Evolutionary conservation across 345 rosid species (phyloP).

Genomic region (Eucalyptus pauciflora): DNA sequence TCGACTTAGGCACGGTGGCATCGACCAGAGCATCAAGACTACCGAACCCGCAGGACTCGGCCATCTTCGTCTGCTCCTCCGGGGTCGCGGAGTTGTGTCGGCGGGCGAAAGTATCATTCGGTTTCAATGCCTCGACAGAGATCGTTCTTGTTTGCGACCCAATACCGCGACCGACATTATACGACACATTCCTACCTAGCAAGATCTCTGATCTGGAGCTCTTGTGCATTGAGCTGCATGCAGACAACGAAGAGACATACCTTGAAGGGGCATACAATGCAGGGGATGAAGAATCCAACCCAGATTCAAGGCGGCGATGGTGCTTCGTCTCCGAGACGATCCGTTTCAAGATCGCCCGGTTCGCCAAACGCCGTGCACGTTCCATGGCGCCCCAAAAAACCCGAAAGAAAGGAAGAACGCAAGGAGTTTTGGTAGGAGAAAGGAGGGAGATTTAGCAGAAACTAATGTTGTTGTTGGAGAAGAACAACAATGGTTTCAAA

Average conservation of each 20-base stretch:
- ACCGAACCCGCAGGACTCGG: constrained; percentile 58
- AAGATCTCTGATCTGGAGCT: background rate
- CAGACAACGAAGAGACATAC: constrained; percentile 64
- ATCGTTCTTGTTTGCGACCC: constrained; percentile 37
- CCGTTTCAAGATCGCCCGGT: constrained; percentile 70
- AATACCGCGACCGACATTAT: constrained; percentile 8
- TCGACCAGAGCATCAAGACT: constrained; percentile 60
- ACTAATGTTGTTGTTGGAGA: background rate
- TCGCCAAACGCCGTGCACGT: constrained; percentile 83
- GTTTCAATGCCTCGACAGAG: constrained; percentile 62
- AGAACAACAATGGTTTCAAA: background rate
- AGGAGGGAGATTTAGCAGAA: background rate
- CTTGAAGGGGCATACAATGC: constrained; percentile 47
- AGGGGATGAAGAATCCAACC: constrained; percentile 7
- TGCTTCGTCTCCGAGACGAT: constrained; percentile 47
- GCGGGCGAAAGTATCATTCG: constrained; percentile 79
- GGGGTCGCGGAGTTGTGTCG: constrained; percentile 94
- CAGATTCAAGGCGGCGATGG: constrained; percentile 21
- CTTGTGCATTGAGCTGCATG: constrained; percentile 16
- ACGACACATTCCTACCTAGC: constrained; percentile 5
- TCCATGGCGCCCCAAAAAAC: constrained; percentile 34
- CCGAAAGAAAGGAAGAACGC: background rate
- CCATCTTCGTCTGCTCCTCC: constrained; percentile 77
- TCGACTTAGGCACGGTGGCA: constrained; percentile 97
- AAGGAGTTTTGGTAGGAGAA: background rate